Percentiles rank a stretch among this genome's conserved stretches.
These are phyloP conservation scores for Serendipita sp. DNA, from an alignment of 768 basidiomycete genomes.

Conservation along the genomic window DNA sequence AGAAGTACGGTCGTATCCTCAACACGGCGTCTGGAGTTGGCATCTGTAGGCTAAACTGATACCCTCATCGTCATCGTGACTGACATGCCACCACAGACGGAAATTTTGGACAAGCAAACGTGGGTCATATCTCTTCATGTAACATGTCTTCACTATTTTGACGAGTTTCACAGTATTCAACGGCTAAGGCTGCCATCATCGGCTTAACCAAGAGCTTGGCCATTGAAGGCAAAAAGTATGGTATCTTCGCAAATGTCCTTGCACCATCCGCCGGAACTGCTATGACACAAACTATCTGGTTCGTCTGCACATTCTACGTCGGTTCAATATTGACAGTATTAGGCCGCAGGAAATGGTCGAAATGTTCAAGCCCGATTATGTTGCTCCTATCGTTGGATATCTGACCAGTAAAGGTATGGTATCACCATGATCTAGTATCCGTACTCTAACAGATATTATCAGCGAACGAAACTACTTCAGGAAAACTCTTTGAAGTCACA, in stretches of 20 bases:
- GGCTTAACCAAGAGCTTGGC: conserved; percentile 81
- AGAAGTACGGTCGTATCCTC: conserved; percentile 89
- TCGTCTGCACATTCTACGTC: conserved; percentile 12
- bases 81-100: conserved; percentile 39
- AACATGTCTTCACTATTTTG: background rate
- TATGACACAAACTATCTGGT: conserved; percentile 79
- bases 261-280: conserved; percentile 81
- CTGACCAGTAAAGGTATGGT: conserved; percentile 54
- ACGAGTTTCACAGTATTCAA: conserved; percentile 44
- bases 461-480: conserved; percentile 60
- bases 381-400: conserved; percentile 87
- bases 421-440: background rate
- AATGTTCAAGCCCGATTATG: conserved; percentile 85
- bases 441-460: background rate
- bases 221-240: conserved; percentile 82
- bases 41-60: conserved; percentile 46
- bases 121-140: conserved; percentile 17
- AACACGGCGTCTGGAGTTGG: conserved; percentile 89
- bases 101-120: conserved; percentile 90
- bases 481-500: conserved; percentile 66
- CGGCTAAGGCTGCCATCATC: conserved; percentile 84
- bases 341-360: conserved; percentile 78
- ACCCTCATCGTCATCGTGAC: background rate
- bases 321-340: background rate
- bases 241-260: conserved; percentile 76